A percentile compares a stretch with the other conserved stretches of the same genome.
These are phyloP conservation scores for Fusarium citri DNA, from an alignment of 2,329 filamentous ascomycete species.

Conservation along the genomic window DNA sequence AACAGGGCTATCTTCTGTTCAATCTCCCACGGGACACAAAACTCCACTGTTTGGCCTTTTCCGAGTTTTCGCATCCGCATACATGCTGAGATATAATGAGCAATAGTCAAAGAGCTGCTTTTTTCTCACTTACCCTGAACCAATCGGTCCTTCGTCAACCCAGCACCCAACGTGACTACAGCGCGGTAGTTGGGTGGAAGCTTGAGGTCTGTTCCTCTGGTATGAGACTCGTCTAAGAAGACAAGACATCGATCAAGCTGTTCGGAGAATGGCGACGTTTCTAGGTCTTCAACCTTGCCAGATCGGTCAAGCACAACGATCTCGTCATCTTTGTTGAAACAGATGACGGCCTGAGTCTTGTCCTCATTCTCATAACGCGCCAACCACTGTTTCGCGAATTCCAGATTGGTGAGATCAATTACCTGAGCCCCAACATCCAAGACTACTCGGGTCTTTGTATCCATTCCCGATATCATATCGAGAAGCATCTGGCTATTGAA, in stretches of 20 bases:
- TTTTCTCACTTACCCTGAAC: slow-evolving; percentile 78
- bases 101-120: too few species aligned
- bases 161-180: slow-evolving; percentile 73
- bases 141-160: slow-evolving; percentile 74
- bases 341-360: slow-evolving; percentile 59
- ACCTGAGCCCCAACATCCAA: slow-evolving; percentile 79
- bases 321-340: slow-evolving; percentile 67
- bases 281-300: slow-evolving; percentile 61
- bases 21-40: slow-evolving; percentile 71
- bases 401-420: slow-evolving; percentile 70
- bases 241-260: slow-evolving; percentile 71
- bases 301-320: slow-evolving; percentile 63
- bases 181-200: slow-evolving; percentile 70
- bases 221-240: slow-evolving; percentile 78
- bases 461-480: neutral
- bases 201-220: slow-evolving; percentile 75
- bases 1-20: slow-evolving; percentile 59
- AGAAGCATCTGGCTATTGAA: neutral
- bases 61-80: slow-evolving; percentile 80
- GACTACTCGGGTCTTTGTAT: neutral
- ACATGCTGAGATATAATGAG: slow-evolving; percentile 60
- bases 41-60: slow-evolving; percentile 72
- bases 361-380: neutral
- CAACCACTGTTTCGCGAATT: slow-evolving; percentile 68
- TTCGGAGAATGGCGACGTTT: slow-evolving; percentile 67